These are phyloP conservation scores for Arthrobotrys sphaeroides DNA, from an alignment of 2,329 filamentous ascomycete species.

Conservation along the genomic window DNA sequence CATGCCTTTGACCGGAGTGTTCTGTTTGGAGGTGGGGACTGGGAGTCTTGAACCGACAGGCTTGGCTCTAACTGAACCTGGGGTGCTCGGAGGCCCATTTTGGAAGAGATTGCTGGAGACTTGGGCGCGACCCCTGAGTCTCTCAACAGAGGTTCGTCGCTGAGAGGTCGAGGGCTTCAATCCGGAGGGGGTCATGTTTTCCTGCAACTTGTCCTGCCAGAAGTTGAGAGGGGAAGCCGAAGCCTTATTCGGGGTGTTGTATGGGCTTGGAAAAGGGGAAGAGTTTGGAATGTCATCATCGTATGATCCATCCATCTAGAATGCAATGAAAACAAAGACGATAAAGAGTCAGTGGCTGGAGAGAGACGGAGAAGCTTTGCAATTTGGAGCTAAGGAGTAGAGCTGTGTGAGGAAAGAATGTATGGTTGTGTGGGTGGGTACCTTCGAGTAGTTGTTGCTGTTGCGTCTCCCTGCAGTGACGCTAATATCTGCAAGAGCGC, in stretches of 20 bases:
- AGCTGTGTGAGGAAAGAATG: not conserved
- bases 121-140: slow-evolving; percentile 89
- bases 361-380: not conserved
- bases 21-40: slow-evolving; percentile 67
- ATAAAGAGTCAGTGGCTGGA: not conserved
- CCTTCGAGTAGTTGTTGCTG: slow-evolving; percentile 78
- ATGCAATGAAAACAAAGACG: not conserved
- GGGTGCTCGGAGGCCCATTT: slow-evolving; percentile 86
- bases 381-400: not conserved
- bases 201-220: slow-evolving; percentile 84
- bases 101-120: slow-evolving; percentile 99
- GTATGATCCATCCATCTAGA: slow-evolving; percentile 35
- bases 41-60: slow-evolving; percentile 74
- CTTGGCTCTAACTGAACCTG: slow-evolving; percentile 71
- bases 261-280: slow-evolving; percentile 56
- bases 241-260: slow-evolving; percentile 46
- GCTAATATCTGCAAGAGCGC: slow-evolving; percentile 87
- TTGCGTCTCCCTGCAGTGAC: slow-evolving; percentile 87
- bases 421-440: slow-evolving; percentile 64
- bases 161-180: slow-evolving; percentile 69
- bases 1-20: slow-evolving; percentile 67
- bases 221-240: slow-evolving; percentile 81
- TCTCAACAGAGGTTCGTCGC: slow-evolving; percentile 90
- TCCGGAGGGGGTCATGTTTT: slow-evolving; percentile 70
- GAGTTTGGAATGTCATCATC: slow-evolving; percentile 57